Conservation (phyloP, 306 rosid species). For the Senna tora region DNA sequence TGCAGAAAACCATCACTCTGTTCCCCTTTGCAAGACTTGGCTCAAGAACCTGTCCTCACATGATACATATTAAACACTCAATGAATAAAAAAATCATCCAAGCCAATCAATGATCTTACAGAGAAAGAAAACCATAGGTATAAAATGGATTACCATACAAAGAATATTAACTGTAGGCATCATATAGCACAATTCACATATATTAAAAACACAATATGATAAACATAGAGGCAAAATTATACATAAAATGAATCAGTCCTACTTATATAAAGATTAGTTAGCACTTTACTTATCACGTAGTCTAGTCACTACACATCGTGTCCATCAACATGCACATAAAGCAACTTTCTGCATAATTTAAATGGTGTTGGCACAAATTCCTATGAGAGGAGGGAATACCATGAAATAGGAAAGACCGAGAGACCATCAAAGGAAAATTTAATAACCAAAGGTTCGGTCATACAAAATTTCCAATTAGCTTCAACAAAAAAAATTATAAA, state of each 20-base stretch:
- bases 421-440: background rate
- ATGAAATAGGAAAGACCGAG: background rate
- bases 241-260: slow-evolving; percentile 17
- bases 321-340: background rate
- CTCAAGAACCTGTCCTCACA: slow-evolving; percentile 79
- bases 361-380: slow-evolving; percentile 8
- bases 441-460: background rate
- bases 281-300: slow-evolving; percentile 14
- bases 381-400: background rate
- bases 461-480: background rate
- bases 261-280: background rate
- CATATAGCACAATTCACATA: background rate
- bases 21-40: slow-evolving; percentile 94
- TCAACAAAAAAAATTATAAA: background rate
- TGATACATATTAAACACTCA: slow-evolving; percentile 23
- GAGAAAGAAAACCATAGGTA: background rate
- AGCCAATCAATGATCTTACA: slow-evolving; percentile 13
- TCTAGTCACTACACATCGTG: background rate
- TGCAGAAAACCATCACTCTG: slow-evolving; percentile 95
- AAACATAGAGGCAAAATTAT: slow-evolving; percentile 25
- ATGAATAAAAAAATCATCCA: slow-evolving; percentile 35
- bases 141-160: background rate
- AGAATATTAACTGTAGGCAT: slow-evolving; percentile 10
- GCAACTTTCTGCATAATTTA: slow-evolving; percentile 16
- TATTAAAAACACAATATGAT: background rate